phyloP scores from a whole-genome alignment of 331 rosid species.

The Erythrophleum ivorense region DNA sequence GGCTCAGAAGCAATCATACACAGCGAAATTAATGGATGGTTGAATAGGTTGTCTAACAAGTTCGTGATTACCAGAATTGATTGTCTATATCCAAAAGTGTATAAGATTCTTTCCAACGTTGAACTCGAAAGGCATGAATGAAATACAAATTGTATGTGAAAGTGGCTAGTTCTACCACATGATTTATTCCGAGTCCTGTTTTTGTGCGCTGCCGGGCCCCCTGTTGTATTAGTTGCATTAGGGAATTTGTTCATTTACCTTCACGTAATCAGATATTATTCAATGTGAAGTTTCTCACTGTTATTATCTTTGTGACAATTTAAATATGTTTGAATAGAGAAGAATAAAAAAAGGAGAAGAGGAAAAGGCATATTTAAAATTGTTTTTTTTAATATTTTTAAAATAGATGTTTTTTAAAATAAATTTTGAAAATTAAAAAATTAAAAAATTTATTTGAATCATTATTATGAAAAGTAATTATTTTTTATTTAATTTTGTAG shows the following conservation, averaged over 20 bases:
- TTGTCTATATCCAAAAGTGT: neutral
- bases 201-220: neutral
- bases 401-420: no score
- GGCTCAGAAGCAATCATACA: neutral
- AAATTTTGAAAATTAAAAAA: no score
- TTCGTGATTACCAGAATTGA: neutral
- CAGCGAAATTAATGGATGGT: neutral
- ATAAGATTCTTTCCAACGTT: conserved; percentile 3
- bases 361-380: no score
- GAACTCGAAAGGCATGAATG: neutral
- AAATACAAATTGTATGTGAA: conserved; percentile 1
- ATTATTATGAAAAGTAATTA: no score
- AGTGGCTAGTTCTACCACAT: neutral
- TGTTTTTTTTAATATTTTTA: no score
- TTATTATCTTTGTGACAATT: no score
- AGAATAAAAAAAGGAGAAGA: no score
- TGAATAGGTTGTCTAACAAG: neutral
- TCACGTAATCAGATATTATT: neutral
- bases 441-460: no score
- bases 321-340: no score
- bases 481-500: no score
- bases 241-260: neutral
- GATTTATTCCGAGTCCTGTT: neutral
- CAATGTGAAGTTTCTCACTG: no score
- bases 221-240: neutral